Base-by-base conservation (phyloP, 345 rosid species). In the Salix arbutifolia region DNA sequence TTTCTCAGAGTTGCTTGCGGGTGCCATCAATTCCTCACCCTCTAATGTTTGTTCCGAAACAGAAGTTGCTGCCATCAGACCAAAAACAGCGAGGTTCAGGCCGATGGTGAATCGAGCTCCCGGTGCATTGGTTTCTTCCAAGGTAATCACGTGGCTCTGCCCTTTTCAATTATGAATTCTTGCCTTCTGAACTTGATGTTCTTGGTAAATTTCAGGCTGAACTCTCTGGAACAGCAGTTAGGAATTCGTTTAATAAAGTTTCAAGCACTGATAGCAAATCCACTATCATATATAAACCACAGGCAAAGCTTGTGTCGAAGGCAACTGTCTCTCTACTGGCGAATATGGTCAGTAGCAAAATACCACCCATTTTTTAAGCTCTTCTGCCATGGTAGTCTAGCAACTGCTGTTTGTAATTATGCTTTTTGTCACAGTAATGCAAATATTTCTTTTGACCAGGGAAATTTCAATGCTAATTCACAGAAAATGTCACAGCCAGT, bases 221-320 rank as follows among this genome's bases (percentile, higher is more conserved):
- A 50, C 76, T 76, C 69, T 76, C 87, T 4, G 82, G 86, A 82
- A 35, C 70, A 70, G 85, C 77, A 65, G 75, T 40, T 38, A 67
- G 71, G 26, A 87, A 64, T 79, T 84, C 86, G 28, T 78, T 87
- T 73, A 87, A 84, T 37, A 87, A 83, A 69, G 87, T 60, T 83
- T 26, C 69, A 28, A 82, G 80, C 71, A 70, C 86, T 26, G 91
- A 82, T 37, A 74, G 81, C 83, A 84, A 76, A 77, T 82, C 83
- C 37, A 88, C 85, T 1, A 80, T 90, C 21, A 76, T 94, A 48
- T 89, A 91, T 82, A 94, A 92, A 79, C 99, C 99, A 0, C 88
- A 82, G 83, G 97, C 98, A 33, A 92, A 88, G 83, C 89, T 94
- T 62, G 97, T 91, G 17, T 92, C 99, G 16, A 90, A 84, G 87